These are phyloP conservation scores for Colletotrichum plurivorum DNA, from an alignment of 2,329 filamentous ascomycete species.

Conservation along the genomic window DNA sequence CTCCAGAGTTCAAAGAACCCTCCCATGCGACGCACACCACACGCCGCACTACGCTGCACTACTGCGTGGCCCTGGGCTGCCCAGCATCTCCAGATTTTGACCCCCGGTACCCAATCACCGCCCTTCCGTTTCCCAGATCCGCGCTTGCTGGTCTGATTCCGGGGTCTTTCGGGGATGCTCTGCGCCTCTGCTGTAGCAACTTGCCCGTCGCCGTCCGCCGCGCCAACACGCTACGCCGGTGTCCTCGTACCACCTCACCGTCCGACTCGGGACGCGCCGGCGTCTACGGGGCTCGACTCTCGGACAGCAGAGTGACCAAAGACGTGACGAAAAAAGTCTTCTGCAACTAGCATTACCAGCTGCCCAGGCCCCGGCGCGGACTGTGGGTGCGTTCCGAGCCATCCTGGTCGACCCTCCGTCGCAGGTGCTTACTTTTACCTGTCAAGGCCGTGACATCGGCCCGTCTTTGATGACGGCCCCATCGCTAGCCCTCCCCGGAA, in stretches of 20 bases:
- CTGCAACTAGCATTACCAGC: conserved; percentile 4
- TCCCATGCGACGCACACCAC: background rate
- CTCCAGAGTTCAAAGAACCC: conserved; percentile 23
- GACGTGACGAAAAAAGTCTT: background rate
- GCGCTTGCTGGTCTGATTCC: conserved; percentile 32
- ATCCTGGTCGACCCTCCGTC: conserved; percentile 27
- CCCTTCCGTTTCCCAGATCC: conserved; percentile 9
- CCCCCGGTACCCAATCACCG: conserved; percentile 22
- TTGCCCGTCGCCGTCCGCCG: no score
- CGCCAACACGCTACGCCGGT: no score
- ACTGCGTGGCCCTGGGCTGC: background rate
- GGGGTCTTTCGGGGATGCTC: conserved; percentile 14
- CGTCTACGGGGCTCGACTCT: conserved; percentile 12
- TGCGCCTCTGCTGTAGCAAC: background rate
- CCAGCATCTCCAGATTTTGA: conserved; percentile 26
- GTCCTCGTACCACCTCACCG: conserved; percentile 26
- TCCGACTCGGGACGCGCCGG: conserved; percentile 22
- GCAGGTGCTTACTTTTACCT: conserved; percentile 37
- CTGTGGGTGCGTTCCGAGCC: conserved; percentile 32
- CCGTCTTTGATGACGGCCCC: conserved; percentile 40
- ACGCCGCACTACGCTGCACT: no score
- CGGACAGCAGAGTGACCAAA: conserved; percentile 3
- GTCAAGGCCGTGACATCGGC: conserved; percentile 37
- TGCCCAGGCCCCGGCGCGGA: conserved; percentile 15
- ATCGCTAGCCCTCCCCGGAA: conserved; percentile 27